phyloP scores from a whole-genome alignment of 768 basidiomycete genomes.

The Tulasnella sp. region DNA sequence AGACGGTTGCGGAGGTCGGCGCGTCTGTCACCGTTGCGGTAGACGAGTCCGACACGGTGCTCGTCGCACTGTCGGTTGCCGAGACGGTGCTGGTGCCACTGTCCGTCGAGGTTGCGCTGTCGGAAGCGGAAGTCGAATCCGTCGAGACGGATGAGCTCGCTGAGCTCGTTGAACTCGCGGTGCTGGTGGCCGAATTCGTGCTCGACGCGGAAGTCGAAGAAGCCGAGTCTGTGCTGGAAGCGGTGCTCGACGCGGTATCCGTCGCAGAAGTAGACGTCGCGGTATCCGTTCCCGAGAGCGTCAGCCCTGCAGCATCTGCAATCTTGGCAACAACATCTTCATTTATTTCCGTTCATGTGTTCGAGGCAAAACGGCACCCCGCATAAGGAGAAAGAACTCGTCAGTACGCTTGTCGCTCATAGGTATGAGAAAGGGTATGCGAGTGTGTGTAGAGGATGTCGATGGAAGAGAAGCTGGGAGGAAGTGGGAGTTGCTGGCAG shows the following conservation, averaged over 20 bases:
- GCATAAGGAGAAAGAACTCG: too few species aligned
- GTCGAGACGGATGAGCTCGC: conserved; percentile 23
- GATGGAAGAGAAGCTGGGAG: not conserved
- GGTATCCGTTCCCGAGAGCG: too few species aligned
- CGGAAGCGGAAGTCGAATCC: not conserved
- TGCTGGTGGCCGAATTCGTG: conserved; percentile 32
- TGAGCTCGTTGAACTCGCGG: conserved; percentile 34
- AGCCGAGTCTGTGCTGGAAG: conserved; percentile 10
- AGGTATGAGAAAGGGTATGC: not conserved
- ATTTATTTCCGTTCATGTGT: conserved; percentile 10
- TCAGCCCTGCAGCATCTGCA: too few species aligned
- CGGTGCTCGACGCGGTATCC: conserved; percentile 16
- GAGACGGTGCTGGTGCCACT: conserved; percentile 33
- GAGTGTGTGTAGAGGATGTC: not conserved
- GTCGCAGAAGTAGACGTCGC: conserved; percentile 21
- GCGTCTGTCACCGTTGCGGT: not conserved
- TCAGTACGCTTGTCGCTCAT: not conserved
- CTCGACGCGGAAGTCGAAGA: conserved; percentile 34
- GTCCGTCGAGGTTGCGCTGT: not conserved
- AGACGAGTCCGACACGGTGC: not conserved
- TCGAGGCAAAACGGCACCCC: not conserved
- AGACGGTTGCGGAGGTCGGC: not conserved
- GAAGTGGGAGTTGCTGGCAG: not conserved
- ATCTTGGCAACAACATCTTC: conserved; percentile 11
- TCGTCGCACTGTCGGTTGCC: conserved; percentile 1